Evolutionary conservation across 495 filamentous ascomycete species (phyloP).

Genomic region (Aspergillus cavernicola): DNA sequence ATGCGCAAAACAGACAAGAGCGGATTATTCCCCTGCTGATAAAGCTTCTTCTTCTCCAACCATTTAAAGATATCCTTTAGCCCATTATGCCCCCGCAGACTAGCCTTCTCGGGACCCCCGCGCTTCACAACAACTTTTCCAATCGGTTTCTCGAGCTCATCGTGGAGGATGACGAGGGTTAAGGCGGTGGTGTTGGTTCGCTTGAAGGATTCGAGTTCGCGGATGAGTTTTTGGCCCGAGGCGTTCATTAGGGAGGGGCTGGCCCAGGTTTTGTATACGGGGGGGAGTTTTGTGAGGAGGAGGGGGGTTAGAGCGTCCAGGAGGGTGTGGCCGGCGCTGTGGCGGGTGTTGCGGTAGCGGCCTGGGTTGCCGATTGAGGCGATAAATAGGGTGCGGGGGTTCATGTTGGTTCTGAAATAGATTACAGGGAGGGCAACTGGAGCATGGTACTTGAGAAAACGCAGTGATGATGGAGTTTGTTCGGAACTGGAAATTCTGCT

Average conservation of each 20-base stretch:
- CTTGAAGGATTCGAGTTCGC: constrained; percentile 31
- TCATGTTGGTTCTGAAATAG: too few relatives aligned
- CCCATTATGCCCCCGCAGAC: constrained; percentile 71
- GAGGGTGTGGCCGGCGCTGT: constrained; percentile 74
- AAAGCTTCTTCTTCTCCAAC: constrained; percentile 36
- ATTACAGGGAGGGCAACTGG: too few relatives aligned
- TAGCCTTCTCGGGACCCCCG: constrained; percentile 49
- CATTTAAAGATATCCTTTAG: constrained; percentile 60
- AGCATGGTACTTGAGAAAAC: too few relatives aligned
- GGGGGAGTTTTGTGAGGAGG: constrained; percentile 43
- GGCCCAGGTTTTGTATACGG: constrained; percentile 62
- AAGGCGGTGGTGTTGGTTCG: constrained; percentile 17
- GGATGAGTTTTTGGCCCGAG: constrained; percentile 49
- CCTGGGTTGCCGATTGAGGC: constrained; percentile 70
- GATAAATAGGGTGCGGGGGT: constrained; percentile 52
- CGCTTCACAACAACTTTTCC: constrained; percentile 61
- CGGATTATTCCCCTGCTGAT: constrained; percentile 14
- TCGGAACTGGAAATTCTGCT: neutral
- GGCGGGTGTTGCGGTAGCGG: constrained; percentile 65
- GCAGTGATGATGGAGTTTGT: too few relatives aligned
- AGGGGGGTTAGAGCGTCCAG: constrained; percentile 50
- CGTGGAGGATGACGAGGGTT: constrained; percentile 71
- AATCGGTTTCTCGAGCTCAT: constrained; percentile 70
- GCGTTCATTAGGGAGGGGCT: constrained; percentile 75
- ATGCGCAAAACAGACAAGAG: constrained; percentile 48